Base-by-base conservation (phyloP, 352 stramenopile species). In the Phytophthora lateralis region DNA sequence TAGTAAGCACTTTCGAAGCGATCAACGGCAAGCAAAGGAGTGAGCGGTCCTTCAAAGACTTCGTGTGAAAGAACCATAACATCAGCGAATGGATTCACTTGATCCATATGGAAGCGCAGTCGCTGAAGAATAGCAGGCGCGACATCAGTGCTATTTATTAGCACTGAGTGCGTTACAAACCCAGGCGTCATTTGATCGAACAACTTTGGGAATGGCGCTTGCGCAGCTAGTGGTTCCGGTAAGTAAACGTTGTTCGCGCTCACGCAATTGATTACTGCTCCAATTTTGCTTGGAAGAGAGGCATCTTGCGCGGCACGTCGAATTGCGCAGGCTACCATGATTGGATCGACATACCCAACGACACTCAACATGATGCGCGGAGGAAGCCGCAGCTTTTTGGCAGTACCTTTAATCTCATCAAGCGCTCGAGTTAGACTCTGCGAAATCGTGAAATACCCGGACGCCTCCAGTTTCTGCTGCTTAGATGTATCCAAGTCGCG, bases 61-160 rank as follows among this genome's bases (percentile, higher is more conserved):
- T 85, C 71, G 0, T 75, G 76, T 1, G 79, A 71, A 2, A 93
- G 71, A 17, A 88, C 77, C 29, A 89, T 76, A 7, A 91, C 73
- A 48, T 92, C 82, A 0, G 79, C 80, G 26, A 91, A 93, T 43
- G 85, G 73, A 55, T 91, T 92, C 24, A 63, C 65, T 17, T 89
- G 70, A 39, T 90, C 75, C 21, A 93, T 83, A 44, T 63, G 85
- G 37, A 79, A 89, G 6, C 85, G 76, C n/a, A 93, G 54, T 14
- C 81, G 68, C 2, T 82, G 75, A 0, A 91, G 58, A 2, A 69
- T 44, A 1, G 35, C 69, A 14, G 67, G 15, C 0, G 73, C 51
- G 0, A 91, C 51, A n/a, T 93, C 76, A 6, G 52, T 32, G 5
- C 60, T 80, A 32, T 89, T 74, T 2, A 71, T 89, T n/a, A 92